These are phyloP conservation scores for Sherardia arvensis DNA, from an alignment of 257 asterid genomes.

Conservation along the genomic window DNA sequence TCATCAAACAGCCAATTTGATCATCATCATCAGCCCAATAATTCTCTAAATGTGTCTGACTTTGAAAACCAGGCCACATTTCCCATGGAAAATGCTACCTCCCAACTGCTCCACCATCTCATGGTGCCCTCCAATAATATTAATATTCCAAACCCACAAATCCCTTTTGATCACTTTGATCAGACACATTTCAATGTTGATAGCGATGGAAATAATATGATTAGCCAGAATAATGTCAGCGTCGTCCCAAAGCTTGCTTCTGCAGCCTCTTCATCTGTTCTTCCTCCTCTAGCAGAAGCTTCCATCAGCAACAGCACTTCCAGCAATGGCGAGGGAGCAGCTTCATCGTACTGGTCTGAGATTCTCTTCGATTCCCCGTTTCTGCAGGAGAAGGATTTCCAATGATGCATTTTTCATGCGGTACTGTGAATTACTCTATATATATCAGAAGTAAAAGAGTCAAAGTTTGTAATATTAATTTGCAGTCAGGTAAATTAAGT, in stretches of 20 bases:
- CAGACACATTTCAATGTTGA: slow-evolving; percentile 15
- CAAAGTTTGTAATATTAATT: neutral
- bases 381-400: slow-evolving; percentile 16
- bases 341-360: slow-evolving; percentile 25
- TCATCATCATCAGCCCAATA: slow-evolving; percentile 6
- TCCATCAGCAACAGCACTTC: slow-evolving; percentile 17
- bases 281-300: slow-evolving; percentile 22
- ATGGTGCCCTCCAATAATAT: slow-evolving; percentile 5
- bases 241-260: slow-evolving; percentile 10
- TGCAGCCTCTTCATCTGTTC: slow-evolving; percentile 23
- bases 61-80: slow-evolving; percentile 27
- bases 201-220: neutral
- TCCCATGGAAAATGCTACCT: slow-evolving; percentile 20
- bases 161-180: slow-evolving; percentile 32
- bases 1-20: slow-evolving; percentile 10
- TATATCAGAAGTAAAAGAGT: neutral
- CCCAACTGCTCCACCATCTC: slow-evolving; percentile 36
- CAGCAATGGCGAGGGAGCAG: slow-evolving; percentile 14
- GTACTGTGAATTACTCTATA: neutral
- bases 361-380: slow-evolving; percentile 22
- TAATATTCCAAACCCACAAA: slow-evolving; percentile 36
- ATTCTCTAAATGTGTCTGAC: slow-evolving; percentile 12
- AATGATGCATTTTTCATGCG: neutral
- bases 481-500: slow-evolving; percentile 4
- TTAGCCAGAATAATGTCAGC: slow-evolving; percentile 23